phyloP scores from a whole-genome alignment of 2,329 filamentous ascomycete genomes.

The Colletotrichum lindemuthianum region DNA sequence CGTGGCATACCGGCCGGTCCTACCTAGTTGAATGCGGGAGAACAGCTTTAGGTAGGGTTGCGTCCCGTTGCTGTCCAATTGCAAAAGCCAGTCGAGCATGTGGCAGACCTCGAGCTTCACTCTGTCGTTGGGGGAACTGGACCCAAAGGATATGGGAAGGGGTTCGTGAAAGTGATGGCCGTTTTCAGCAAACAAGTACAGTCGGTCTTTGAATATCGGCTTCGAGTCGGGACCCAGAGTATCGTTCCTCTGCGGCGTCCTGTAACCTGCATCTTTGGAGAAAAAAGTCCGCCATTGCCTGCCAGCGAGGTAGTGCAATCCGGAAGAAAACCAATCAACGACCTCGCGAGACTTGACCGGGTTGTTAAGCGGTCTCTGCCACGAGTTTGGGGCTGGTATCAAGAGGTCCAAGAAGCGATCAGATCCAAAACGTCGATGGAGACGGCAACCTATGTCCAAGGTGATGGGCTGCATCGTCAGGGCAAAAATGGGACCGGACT shows the following conservation, averaged over 20 bases:
- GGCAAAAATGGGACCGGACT: conserved; percentile 52
- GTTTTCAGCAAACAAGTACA: conserved; percentile 62
- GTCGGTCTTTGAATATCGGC: conserved; percentile 41
- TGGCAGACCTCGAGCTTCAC: conserved; percentile 49
- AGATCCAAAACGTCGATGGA: conserved; percentile 64
- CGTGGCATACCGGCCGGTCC: conserved; percentile 16
- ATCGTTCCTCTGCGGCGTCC: conserved; percentile 46
- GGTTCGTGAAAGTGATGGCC: conserved; percentile 53
- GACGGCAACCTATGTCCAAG: conserved; percentile 60
- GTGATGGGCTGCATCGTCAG: conserved; percentile 59
- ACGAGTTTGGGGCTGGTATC: conserved; percentile 55
- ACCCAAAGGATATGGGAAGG: conserved; percentile 23
- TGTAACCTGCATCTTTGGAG: conserved; percentile 41
- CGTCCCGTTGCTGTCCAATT: conserved; percentile 52
- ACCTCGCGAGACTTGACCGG: background rate
- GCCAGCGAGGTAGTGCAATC: conserved; percentile 55
- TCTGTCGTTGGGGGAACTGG: conserved; percentile 27
- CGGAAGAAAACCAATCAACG: conserved; percentile 52
- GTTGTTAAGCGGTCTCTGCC: conserved; percentile 43
- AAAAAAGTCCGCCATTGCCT: conserved; percentile 61
- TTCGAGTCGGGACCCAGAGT: conserved; percentile 42
- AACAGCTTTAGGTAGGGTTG: conserved; percentile 67
- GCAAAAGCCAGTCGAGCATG: conserved; percentile 65
- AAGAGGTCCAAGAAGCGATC: conserved; percentile 68
- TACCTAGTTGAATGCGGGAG: conserved; percentile 65